phyloP scores from a whole-genome alignment of 768 basidiomycete genomes.

The Lactarius akahatsu region DNA sequence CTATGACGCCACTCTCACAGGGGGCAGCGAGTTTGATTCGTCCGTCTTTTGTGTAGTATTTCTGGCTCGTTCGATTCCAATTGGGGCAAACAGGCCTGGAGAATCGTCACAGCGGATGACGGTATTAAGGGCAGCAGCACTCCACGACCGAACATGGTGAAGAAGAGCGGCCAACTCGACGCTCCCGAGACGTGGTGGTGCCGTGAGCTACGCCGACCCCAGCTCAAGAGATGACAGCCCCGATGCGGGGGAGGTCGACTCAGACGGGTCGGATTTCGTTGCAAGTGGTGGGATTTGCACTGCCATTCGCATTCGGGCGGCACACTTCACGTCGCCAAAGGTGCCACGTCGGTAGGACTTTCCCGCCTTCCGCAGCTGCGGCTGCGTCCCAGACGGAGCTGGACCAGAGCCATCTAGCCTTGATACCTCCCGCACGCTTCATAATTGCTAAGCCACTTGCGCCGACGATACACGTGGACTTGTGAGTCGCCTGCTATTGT shows the following conservation, averaged over 20 bases:
- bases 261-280: slow-evolving; percentile 80
- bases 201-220: slow-evolving; percentile 85
- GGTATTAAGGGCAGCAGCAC: too few relatives aligned
- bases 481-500: slow-evolving; percentile 52
- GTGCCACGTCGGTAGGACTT: slow-evolving; percentile 48
- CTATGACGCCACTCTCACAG: slow-evolving; percentile 12
- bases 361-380: slow-evolving; percentile 32
- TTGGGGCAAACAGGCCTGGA: too few relatives aligned
- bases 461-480: slow-evolving; percentile 66
- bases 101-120: too few relatives aligned
- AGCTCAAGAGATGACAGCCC: slow-evolving; percentile 80
- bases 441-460: slow-evolving; percentile 59
- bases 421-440: slow-evolving; percentile 66
- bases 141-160: too few relatives aligned
- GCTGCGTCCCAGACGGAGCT: slow-evolving; percentile 47
- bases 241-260: slow-evolving; percentile 78
- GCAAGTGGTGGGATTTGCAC: slow-evolving; percentile 62
- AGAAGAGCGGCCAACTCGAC: slow-evolving; percentile 4
- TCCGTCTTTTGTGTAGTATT: slow-evolving; percentile 2
- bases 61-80: slow-evolving; percentile 4
- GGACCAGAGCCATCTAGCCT: slow-evolving; percentile 45
- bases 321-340: slow-evolving; percentile 27
- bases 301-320: slow-evolving; percentile 42
- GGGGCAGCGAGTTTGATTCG: slow-evolving; percentile 10
- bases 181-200: slow-evolving; percentile 54